Percentiles rank a stretch among this genome's conserved stretches.
Evolutionary conservation across 805 yeast genomes (phyloP).

Genomic region (Zygosaccharomyces bailii): DNA sequence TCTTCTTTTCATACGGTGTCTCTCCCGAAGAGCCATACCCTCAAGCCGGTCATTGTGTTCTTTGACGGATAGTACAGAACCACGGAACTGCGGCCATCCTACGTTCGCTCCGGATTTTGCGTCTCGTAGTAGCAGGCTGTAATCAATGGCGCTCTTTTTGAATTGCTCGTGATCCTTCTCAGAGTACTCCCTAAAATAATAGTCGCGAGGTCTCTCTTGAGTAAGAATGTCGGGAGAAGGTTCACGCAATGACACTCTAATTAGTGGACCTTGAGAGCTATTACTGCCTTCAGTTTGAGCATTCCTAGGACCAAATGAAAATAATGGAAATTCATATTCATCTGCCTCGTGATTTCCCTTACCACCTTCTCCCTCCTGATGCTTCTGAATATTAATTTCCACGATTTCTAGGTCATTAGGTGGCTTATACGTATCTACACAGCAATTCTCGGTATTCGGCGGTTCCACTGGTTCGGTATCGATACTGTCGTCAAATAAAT

Average conservation of each 20-base stretch:
- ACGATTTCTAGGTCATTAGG: constrained; percentile 34
- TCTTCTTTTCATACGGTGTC: constrained; percentile 23
- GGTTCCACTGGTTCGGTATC: constrained; percentile 8
- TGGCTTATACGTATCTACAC: constrained; percentile 24
- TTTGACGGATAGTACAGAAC: constrained; percentile 17
- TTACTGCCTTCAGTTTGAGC: too few relatives aligned
- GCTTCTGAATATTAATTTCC: constrained; percentile 17
- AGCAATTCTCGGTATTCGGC: constrained; percentile 9
- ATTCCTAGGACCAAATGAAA: constrained; percentile 25
- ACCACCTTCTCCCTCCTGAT: constrained; percentile 11
- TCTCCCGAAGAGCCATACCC: constrained; percentile 10
- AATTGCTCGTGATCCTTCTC: constrained; percentile 17
- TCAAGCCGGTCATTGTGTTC: constrained; percentile 23
- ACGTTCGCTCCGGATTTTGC: constrained; percentile 7
- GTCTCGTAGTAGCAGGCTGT: constrained; percentile 18
- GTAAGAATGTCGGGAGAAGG: constrained; percentile 16
- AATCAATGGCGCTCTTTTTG: constrained; percentile 21
- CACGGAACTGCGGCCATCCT: constrained; percentile 18
- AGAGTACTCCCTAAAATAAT: constrained; percentile 24
- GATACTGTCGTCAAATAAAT: constrained; percentile 14
- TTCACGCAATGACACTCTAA: constrained; percentile 30
- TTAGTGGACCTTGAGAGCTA: constrained; percentile 19
- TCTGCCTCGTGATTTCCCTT: constrained; percentile 14
- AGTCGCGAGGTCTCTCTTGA: constrained; percentile 26
- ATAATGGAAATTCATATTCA: constrained; percentile 33